Base-by-base conservation (phyloP, 2,329 filamentous ascomycete species). In the Seiridium cupressi region DNA sequence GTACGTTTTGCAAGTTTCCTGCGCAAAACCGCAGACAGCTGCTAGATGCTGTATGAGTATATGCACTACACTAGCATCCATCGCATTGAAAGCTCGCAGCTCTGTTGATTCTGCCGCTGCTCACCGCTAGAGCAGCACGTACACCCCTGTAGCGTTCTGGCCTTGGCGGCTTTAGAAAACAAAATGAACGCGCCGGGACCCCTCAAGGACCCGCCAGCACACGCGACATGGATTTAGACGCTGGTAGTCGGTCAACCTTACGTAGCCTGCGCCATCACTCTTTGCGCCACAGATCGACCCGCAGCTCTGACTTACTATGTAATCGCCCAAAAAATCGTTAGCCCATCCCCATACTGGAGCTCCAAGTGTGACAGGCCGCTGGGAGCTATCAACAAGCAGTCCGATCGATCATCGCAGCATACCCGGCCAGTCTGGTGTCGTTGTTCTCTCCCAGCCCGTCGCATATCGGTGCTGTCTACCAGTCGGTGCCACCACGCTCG, bases 381-480 rank as follows among this genome's bases (percentile, higher is more conserved):
- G 53, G 53, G 53, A 55, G 53, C 53, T 55, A 13, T 11, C 18
- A 9, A 55, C 6, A 53, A 53, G 3, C 49, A 53, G n/a, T 13
- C 11, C 35, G 31, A 26, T 26, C 31, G 18, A 32, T 34, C 31
- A 36, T 38, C n/a, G 10, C 49, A 53, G 26, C 53, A 55, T 26
- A 55, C 35, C 35, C 42, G 38, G 36, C 53, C 11, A 32, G 53
- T 55, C 53, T 42, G 38, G 36, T 44, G 13, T 42, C 38, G n/a
- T 44, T 31, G 32, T 44, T 44, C 18, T 44, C n/a, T 38, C 42
- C 42, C 44, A 48, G 42, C 44, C 18, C 44, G 55, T 48, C 32
- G 59, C 63, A 55, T 49, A 61, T 57, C 44, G 42, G 57, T 55
- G 57, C 55, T 64, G 57, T 63, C 65, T 13, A 42, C 13, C 38